Base-by-base conservation (phyloP, 352 stramenopile genomes). In the Phytophthora pluvialis region DNA sequence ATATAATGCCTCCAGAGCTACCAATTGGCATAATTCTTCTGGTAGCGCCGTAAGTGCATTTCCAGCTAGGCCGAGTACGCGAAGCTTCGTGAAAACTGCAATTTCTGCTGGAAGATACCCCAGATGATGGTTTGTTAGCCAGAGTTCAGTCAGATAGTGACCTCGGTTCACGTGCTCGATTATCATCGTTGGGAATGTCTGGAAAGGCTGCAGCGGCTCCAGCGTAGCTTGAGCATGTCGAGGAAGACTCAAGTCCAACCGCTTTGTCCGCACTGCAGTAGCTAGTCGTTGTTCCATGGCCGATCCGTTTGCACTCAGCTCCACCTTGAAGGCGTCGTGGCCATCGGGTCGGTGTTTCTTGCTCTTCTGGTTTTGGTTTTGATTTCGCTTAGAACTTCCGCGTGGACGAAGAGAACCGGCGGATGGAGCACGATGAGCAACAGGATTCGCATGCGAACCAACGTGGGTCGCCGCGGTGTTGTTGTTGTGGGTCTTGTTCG, bases 111-210 rank as follows among this genome's bases (percentile, higher is more conserved):
- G 82, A 3, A 91, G 49, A 9, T 43, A 44, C 3, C 53, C 49
- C 8, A 88, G 58, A 13, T 73, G 72, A 48, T 88, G 76, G 67
- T 93, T 93, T 21, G 85, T 86, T 42, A 91, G 60, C 82, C 82
- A 91, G 8, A 89, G 65, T 26, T 91, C 80, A 15, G 48, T 76
- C 21, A 86, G 67, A 18, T 77, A 78, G 40, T 67, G 72, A 16
- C 65, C 75, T 7, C 71, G 40, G 4, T 65, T 53, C 60, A 64
- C 60, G 21, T 83, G 64, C 15, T 60, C 31, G 25, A 86, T 28
- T 33, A 92, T 55, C 16, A 69, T 59, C 3, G 67, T 44, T 8
- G 81, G 81, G 31, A 90, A 83, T 28, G 77, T 42, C 16, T 84
- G 78, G 31, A 74, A 73, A 0, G 59, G 5, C 21, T 35, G 33